phyloP scores from a whole-genome alignment of 805 yeast genomes.

The Candida insectalens region DNA sequence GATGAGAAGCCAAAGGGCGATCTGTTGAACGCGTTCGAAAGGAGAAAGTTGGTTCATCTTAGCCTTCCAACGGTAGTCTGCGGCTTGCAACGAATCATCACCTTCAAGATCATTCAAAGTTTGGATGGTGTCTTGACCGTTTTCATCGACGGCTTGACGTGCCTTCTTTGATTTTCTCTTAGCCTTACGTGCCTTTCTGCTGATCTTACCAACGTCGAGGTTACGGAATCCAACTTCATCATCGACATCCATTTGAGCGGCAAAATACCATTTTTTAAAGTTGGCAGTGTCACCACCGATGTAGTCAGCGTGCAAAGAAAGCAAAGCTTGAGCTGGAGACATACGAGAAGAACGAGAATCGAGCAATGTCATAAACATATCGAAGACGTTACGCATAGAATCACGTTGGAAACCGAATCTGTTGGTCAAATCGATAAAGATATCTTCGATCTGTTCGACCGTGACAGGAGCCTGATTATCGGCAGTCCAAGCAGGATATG shows the following conservation, averaged over 20 bases:
- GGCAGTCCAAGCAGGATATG: conserved; percentile 99
- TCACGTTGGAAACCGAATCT: conserved; percentile 88
- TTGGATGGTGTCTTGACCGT: conserved; percentile 51
- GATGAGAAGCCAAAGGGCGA: conserved; percentile 62
- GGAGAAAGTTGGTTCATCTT: conserved; percentile 65
- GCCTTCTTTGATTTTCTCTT: conserved; percentile 74
- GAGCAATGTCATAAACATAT: conserved; percentile 74
- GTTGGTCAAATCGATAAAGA: conserved; percentile 73
- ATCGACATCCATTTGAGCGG: conserved; percentile 81
- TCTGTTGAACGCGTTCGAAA: conserved; percentile 71
- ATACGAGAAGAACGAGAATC: conserved; percentile 82
- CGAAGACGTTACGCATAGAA: conserved; percentile 86
- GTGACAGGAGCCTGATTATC: conserved; percentile 86
- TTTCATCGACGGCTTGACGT: conserved; percentile 57
- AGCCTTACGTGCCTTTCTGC: conserved; percentile 74
- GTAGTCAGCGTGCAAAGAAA: conserved; percentile 78
- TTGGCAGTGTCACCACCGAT: conserved; percentile 84
- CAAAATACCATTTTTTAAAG: conserved; percentile 82
- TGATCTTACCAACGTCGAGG: conserved; percentile 66
- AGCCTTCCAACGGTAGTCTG: conserved; percentile 76
- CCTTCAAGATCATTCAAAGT: conserved; percentile 62
- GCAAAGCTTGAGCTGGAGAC: conserved; percentile 81
- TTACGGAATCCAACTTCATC: conserved; percentile 78
- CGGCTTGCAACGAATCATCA: conserved; percentile 79
- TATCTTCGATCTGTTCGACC: conserved; percentile 79